Conservation (phyloP, 2,329 filamentous ascomycete species). For the Diaporthe aspalathi region DNA sequence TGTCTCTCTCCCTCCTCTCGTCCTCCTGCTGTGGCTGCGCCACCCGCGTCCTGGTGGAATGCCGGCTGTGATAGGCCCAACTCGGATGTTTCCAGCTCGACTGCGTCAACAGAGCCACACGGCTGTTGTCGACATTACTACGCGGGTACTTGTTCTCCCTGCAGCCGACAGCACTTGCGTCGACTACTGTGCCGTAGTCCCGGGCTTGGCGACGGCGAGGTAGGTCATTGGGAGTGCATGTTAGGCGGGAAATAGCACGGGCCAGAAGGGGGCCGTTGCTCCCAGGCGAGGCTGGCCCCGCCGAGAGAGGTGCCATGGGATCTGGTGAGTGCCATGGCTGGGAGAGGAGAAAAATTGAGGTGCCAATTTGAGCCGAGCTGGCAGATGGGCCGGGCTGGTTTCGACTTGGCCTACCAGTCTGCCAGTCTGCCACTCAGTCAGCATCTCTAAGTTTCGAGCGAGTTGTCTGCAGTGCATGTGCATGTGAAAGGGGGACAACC, state of each 20-base stretch:
- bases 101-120: conserved; percentile 20
- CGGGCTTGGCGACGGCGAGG: conserved; percentile 10
- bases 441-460: too few relatives aligned
- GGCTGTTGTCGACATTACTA: conserved; percentile 7
- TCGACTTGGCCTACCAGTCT: neutral
- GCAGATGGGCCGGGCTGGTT: too few relatives aligned
- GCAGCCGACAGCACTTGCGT: neutral
- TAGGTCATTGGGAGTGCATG: neutral
- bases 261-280: too few relatives aligned
- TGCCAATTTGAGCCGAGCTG: neutral
- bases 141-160: neutral
- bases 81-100: conserved; percentile 8
- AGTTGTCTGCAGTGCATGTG: too few relatives aligned
- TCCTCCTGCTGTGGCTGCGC: conserved; percentile 10
- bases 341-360: too few relatives aligned
- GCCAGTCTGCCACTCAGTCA: neutral
- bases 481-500: neutral
- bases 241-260: neutral
- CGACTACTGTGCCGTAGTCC: conserved; percentile 19
- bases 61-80: conserved; percentile 9
- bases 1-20: neutral
- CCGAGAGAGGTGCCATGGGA: neutral
- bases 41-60: conserved; percentile 26
- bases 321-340: neutral
- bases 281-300: neutral